Evolutionary conservation across 495 filamentous ascomycete species (phyloP).

Genomic region (Copromyces sp.): DNA sequence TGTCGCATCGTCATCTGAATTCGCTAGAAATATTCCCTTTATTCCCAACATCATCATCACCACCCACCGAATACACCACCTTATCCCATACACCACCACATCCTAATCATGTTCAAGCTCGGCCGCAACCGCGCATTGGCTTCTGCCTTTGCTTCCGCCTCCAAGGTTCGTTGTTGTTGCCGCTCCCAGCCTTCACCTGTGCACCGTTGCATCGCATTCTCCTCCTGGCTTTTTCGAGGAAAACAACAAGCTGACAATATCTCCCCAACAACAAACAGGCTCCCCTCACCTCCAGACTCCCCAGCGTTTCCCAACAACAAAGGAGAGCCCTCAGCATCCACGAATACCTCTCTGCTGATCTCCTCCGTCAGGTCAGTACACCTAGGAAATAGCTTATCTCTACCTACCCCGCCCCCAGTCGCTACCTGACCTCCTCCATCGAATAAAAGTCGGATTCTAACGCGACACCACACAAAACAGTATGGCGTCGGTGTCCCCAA

Average conservation of each 20-base stretch:
- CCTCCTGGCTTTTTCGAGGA: background rate
- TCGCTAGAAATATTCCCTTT: background rate
- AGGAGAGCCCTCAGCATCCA: constrained; percentile 85
- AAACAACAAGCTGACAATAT: constrained; percentile 4
- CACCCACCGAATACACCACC: background rate
- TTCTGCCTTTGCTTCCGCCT: constrained; percentile 32
- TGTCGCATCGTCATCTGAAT: background rate
- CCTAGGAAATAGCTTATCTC: background rate
- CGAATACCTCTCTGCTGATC: constrained; percentile 88
- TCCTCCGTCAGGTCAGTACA: constrained; percentile 63
- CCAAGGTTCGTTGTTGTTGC: constrained; percentile 28
- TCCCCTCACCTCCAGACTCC: constrained; percentile 33
- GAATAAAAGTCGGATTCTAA: constrained; percentile 5
- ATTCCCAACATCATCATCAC: background rate
- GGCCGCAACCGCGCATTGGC: constrained; percentile 39
- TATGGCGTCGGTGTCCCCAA: constrained; percentile 91
- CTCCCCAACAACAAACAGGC: constrained; percentile 13
- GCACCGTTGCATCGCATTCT: background rate
- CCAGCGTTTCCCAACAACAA: constrained; percentile 48
- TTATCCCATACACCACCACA: constrained; percentile 6
- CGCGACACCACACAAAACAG: constrained; percentile 31
- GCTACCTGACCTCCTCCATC: background rate
- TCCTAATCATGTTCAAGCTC: constrained; percentile 36
- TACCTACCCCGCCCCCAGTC: constrained; percentile 1
- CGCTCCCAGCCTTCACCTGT: background rate